These are phyloP conservation scores for Pouteria glomerata DNA, from an alignment of 148 eudicot genomes.

Conservation along the genomic window DNA sequence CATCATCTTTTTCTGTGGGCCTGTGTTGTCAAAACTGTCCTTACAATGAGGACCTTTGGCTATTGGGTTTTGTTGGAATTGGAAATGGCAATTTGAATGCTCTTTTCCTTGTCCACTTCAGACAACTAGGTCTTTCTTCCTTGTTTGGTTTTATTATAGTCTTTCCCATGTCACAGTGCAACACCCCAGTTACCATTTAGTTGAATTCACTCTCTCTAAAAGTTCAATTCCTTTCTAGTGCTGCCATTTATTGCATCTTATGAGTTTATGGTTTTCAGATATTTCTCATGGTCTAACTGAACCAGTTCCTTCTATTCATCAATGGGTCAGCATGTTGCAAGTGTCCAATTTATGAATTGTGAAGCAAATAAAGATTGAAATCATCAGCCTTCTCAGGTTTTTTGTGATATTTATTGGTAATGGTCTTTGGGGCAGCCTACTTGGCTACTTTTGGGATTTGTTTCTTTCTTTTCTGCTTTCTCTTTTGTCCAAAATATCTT, in stretches of 20 bases:
- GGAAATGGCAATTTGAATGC: constrained; percentile 29
- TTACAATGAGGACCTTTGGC: constrained; percentile 37
- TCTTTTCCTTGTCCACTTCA: constrained; percentile 31
- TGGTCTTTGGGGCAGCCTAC: constrained; percentile 22
- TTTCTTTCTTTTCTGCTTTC: constrained; percentile 12
- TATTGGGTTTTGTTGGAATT: constrained; percentile 30
- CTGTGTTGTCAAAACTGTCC: constrained; percentile 43
- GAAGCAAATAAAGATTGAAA: constrained; percentile 21
- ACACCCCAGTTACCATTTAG: constrained; percentile 25
- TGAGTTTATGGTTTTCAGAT: constrained; percentile 40
- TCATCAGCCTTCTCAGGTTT: constrained; percentile 18
- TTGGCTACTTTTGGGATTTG: constrained; percentile 17
- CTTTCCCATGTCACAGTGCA: constrained; percentile 31
- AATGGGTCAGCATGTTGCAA: constrained; percentile 49
- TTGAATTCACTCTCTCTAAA: constrained; percentile 20
- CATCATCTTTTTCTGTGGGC: no score
- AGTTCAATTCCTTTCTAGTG: not conserved
- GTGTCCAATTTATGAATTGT: constrained; percentile 29
- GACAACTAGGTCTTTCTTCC: constrained; percentile 35
- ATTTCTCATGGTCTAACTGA: constrained; percentile 44
- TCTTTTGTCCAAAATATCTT: constrained; percentile 20
- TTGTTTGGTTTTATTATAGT: constrained; percentile 28
- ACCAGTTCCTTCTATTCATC: constrained; percentile 29
- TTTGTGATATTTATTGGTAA: constrained; percentile 21
- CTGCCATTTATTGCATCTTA: constrained; percentile 26